Evolutionary conservation across 768 basidiomycete species (phyloP), one percentile per base, ranked within the genome.

Genomic region (Lactifluus subvellereus): DNA sequence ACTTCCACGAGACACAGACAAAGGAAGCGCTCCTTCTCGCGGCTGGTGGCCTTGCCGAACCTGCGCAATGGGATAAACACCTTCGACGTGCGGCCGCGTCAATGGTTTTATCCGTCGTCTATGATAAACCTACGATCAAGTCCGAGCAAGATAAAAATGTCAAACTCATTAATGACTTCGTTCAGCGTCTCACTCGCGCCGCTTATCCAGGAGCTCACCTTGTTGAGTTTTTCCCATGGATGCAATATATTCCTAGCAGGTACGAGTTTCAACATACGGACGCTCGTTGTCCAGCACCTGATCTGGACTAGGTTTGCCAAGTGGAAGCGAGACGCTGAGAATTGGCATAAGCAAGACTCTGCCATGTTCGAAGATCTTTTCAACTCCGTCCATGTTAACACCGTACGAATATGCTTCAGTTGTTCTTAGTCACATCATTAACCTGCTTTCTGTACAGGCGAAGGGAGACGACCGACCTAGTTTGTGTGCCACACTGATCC

Each of bases 201-300:
- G 71, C 71, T 9, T 69, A 71, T 40, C 77, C 77, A 42, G 78
- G 78, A 2, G 69, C 71, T 33, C 73, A 73, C 61, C 33, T 66
- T 6, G 65, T 61, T 5, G 66, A 66, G 18, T 66, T 67, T 30
- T 66, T 61, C 50, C 65, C 65, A 11, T 67, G 63, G 63, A 66
- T 66, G 64, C 47, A 6, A 13, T 59, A 65, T 20, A 65, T 65
- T 30, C 65, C 64, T 14, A 62, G 64, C 43, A 65, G 61, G 64
- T 54, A 53, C 13, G 64, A 18, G 18, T 16, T 22, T 20, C 13
- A 8, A 16, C 2, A 22, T 37, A 22, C 27, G 6, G 30, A 35
- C 13, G 18, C 27, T 16, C 20, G n/a, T 42, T 49, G 32, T 27
- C n/a, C 18, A 7, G 18, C 18, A 20, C 3, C 62, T 64, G 47